Conservation (phyloP, 495 filamentous ascomycete species). For the Penicillium coprophilum region DNA sequence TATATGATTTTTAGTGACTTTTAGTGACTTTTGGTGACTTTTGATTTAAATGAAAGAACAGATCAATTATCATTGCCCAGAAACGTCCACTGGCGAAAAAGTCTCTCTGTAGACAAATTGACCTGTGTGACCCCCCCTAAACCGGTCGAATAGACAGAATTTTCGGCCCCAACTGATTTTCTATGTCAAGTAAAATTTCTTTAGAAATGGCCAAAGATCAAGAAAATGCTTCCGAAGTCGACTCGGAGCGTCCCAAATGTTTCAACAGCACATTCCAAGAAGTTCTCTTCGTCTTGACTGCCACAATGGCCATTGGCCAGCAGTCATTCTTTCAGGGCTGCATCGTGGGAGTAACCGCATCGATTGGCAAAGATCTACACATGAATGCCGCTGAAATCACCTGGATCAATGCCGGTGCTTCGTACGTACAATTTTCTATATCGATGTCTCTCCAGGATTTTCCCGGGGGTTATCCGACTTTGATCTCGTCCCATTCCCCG, state of each 20-base stretch:
- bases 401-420: slow-evolving; percentile 66
- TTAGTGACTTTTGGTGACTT: too few species aligned
- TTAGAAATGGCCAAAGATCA: slow-evolving; percentile 9
- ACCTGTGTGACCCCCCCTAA: background rate
- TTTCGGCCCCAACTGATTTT: background rate
- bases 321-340: slow-evolving; percentile 59
- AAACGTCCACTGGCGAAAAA: background rate
- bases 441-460: too few species aligned
- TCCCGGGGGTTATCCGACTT: background rate
- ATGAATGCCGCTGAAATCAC: slow-evolving; percentile 71
- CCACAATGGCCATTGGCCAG: slow-evolving; percentile 68
- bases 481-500: background rate
- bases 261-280: slow-evolving; percentile 65
- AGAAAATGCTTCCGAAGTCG: slow-evolving; percentile 15
- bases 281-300: slow-evolving; percentile 64
- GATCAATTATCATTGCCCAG: too few species aligned
- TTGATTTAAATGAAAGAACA: too few species aligned
- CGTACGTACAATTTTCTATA: slow-evolving; percentile 40
- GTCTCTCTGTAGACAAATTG: background rate
- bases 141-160: background rate
- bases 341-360: slow-evolving; percentile 60
- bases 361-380: slow-evolving; percentile 58
- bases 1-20: too few species aligned
- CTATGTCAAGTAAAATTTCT: background rate
- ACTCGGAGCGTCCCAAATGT: slow-evolving; percentile 49